These are phyloP conservation scores for Diospyros lotus DNA, from an alignment of 148 eudicot species.

Conservation along the genomic window DNA sequence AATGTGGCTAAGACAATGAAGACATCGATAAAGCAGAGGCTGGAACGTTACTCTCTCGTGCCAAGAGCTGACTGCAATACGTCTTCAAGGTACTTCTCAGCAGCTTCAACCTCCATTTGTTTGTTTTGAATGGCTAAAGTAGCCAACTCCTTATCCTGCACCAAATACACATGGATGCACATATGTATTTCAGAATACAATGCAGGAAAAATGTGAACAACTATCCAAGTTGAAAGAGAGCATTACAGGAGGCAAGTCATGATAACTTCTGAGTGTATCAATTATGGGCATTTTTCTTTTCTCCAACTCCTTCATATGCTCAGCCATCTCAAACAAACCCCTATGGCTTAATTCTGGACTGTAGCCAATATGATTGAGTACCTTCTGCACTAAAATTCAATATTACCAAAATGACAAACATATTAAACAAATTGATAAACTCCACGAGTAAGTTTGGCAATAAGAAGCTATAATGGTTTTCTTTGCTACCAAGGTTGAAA, in stretches of 20 bases:
- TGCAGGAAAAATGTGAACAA: not conserved
- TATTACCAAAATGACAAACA: not conserved
- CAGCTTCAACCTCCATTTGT: conserved; percentile 69
- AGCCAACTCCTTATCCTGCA: conserved; percentile 87
- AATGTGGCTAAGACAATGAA: not conserved
- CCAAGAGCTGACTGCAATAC: conserved; percentile 83
- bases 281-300: conserved; percentile 77
- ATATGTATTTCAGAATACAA: too few species aligned
- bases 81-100: conserved; percentile 86
- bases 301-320: conserved; percentile 72
- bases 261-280: conserved; percentile 84
- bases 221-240: too few species aligned
- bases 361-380: conserved; percentile 81
- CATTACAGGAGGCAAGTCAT: conserved; percentile 87
- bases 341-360: conserved; percentile 83
- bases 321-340: conserved; percentile 78
- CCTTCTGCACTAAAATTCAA: conserved; percentile 38
- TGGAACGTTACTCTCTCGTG: conserved; percentile 22
- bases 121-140: conserved; percentile 81
- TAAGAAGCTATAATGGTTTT: too few species aligned
- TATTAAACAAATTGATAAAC: too few species aligned
- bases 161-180: not conserved
- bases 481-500: too few species aligned
- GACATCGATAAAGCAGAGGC: not conserved
- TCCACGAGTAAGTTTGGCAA: too few species aligned